phyloP scores from a whole-genome alignment of 331 rosid genomes.

The Arachis monticola region DNA sequence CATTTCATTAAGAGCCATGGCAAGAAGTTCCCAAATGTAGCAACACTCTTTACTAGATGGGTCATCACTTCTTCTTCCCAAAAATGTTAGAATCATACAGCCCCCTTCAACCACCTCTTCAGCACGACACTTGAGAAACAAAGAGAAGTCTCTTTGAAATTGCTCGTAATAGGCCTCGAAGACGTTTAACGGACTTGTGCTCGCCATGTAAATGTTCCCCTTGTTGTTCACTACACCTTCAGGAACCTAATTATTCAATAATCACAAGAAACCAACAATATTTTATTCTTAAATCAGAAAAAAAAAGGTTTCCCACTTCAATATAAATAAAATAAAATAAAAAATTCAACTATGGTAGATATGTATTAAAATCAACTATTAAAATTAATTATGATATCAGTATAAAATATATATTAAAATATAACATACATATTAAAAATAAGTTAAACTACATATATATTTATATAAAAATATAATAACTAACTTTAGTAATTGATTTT shows the following conservation, averaged over 20 bases:
- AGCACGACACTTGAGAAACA: constrained; percentile 62
- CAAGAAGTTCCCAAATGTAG: constrained; percentile 66
- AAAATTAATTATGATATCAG: too few relatives aligned
- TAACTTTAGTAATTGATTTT: too few relatives aligned
- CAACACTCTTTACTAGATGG: constrained; percentile 56
- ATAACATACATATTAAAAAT: too few relatives aligned
- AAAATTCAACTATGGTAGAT: too few relatives aligned
- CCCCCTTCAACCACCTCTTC: constrained; percentile 67
- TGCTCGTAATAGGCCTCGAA: constrained; percentile 55
- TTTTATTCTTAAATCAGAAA: too few relatives aligned
- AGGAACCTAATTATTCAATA: constrained; percentile 56
- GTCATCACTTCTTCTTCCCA: constrained; percentile 60
- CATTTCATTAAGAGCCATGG: constrained; percentile 56
- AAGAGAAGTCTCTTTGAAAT: constrained; percentile 58
- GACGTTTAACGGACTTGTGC: constrained; percentile 55
- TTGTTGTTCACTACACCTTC: constrained; percentile 55
- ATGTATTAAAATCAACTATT: too few relatives aligned
- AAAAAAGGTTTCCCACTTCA: too few relatives aligned
- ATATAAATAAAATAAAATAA: too few relatives aligned
- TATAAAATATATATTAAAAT: too few relatives aligned
- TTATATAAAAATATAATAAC: too few relatives aligned
- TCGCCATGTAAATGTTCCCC: constrained; percentile 57
- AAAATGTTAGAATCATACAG: constrained; percentile 55
- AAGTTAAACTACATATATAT: too few relatives aligned
- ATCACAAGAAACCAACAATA: too few relatives aligned